These are phyloP conservation scores for Penicillium nucicola DNA, from an alignment of 495 filamentous ascomycete species.

Conservation along the genomic window DNA sequence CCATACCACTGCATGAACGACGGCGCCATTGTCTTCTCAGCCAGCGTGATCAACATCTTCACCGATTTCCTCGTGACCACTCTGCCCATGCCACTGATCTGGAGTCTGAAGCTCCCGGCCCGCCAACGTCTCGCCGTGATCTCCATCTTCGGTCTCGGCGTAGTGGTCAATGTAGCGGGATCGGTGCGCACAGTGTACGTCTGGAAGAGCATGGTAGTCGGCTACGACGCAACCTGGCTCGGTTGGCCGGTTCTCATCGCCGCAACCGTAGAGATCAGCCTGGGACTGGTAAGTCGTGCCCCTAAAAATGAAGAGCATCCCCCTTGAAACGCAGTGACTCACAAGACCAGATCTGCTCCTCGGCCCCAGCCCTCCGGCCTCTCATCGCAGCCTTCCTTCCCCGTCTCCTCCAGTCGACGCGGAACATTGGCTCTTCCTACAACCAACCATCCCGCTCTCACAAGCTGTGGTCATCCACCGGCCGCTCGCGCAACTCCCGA, in stretches of 20 bases:
- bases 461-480: constrained; percentile 25
- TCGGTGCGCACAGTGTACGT: constrained; percentile 52
- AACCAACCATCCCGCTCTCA: constrained; percentile 17
- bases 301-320: too few species aligned
- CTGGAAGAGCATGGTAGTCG: constrained; percentile 45
- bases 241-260: constrained; percentile 52
- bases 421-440: constrained; percentile 16
- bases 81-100: constrained; percentile 58
- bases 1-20: constrained; percentile 49
- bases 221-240: constrained; percentile 53
- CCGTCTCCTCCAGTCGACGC: constrained; percentile 31
- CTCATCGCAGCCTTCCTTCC: constrained; percentile 46
- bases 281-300: constrained; percentile 61
- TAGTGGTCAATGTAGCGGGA: constrained; percentile 56
- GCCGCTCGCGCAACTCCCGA: constrained; percentile 18
- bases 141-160: constrained; percentile 56
- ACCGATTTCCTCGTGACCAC: constrained; percentile 57
- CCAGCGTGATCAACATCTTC: constrained; percentile 56
- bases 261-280: constrained; percentile 53
- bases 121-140: constrained; percentile 55
- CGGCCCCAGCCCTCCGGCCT: constrained; percentile 52
- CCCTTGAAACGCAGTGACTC: too few species aligned
- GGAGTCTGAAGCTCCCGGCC: constrained; percentile 51
- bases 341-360: constrained; percentile 48
- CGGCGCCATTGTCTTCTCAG: constrained; percentile 46